Evolutionary conservation across 1,284 basidiomycete species (phyloP), one percentile per base, ranked within the genome.

Genomic region (Apiotrichum domesticum): DNA sequence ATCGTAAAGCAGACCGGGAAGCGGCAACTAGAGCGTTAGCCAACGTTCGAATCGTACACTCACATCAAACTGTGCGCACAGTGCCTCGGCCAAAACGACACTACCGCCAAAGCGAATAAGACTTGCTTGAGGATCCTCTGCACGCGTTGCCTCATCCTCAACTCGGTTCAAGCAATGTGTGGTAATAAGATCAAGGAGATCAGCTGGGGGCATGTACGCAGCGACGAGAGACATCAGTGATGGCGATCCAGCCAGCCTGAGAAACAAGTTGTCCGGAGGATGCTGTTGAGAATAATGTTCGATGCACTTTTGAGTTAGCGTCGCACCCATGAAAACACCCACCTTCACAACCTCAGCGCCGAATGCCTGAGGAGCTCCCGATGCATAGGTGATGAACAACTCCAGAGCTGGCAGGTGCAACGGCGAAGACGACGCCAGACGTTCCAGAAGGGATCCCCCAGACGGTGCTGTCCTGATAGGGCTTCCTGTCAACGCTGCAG

Each of bases 81-180:
- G 56, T 8, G 69, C 58, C 44, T 77, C 68, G 3, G 72, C 59
- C 8, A 78, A 63, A 3, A 75, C 56, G 1, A 77, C 69, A 5
- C 74, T 67, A n/a, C 67, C 67, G 0, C 78, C 78, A 54, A 73
- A 79, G 4, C 69, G 66, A 7, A 67, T 72, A 46, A 75, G 60
- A 34, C 63, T 63, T 5, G 69, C 69, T 56, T 76, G 74, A 2
- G 75, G 75, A 61, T 77, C 73, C 39, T 75, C 72, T 15, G 63
- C 51, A 10, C 66, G 59, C 6, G 58, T 54, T 0, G 54, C 47
- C 11, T 63, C 55, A 42, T 74, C 70, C 42, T 69, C 62, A 2
- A 58, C 55, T 3, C 54, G 52, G 32, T 69, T 59, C 6, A 74
- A 52, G 14, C 72, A 61, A 6, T 66, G 58, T 5, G 56, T 57